phyloP scores from a whole-genome alignment of 1,284 basidiomycete genomes.

The Boletus semigastroideus region DNA sequence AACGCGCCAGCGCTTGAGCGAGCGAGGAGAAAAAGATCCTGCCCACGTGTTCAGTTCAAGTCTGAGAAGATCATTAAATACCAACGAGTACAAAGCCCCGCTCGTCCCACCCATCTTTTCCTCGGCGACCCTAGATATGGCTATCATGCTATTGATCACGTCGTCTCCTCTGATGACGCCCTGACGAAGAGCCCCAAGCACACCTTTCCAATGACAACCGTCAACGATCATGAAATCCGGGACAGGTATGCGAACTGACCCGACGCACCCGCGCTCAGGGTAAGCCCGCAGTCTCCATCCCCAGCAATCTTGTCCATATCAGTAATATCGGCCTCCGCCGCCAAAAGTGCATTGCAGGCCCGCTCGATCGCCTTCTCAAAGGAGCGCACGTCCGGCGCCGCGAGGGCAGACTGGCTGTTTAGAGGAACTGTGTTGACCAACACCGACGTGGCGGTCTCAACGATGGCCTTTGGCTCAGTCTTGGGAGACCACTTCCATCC shows the following conservation, averaged over 20 bases:
- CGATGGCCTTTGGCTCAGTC: constrained; percentile 32
- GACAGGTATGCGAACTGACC: constrained; percentile 39
- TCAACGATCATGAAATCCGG: constrained; percentile 12
- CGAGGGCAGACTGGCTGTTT: constrained; percentile 29
- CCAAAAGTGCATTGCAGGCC: constrained; percentile 71
- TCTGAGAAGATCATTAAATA: constrained; percentile 9
- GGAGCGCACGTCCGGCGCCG: constrained; percentile 42
- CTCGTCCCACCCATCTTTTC: constrained; percentile 92
- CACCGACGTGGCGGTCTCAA: constrained; percentile 18
- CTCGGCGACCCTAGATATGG: constrained; percentile 75
- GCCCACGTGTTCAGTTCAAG: constrained; percentile 2
- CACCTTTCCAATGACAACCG: constrained; percentile 32
- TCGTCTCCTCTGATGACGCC: constrained; percentile 46
- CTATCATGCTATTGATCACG: constrained; percentile 60
- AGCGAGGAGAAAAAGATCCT: constrained; percentile 89
- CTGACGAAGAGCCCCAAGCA: constrained; percentile 40
- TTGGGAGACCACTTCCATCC: constrained; percentile 81
- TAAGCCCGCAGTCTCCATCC: constrained; percentile 80
- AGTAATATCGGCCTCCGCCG: constrained; percentile 86
- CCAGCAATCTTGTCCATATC: constrained; percentile 82
- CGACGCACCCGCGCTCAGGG: constrained; percentile 72
- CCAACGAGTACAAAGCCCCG: constrained; percentile 87
- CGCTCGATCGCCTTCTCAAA: constrained; percentile 61
- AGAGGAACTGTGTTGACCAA: constrained; percentile 18
- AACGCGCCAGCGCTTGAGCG: constrained; percentile 69